phyloP scores from a whole-genome alignment of 805 yeast genomes.

The Barnettozyma pratensis region DNA sequence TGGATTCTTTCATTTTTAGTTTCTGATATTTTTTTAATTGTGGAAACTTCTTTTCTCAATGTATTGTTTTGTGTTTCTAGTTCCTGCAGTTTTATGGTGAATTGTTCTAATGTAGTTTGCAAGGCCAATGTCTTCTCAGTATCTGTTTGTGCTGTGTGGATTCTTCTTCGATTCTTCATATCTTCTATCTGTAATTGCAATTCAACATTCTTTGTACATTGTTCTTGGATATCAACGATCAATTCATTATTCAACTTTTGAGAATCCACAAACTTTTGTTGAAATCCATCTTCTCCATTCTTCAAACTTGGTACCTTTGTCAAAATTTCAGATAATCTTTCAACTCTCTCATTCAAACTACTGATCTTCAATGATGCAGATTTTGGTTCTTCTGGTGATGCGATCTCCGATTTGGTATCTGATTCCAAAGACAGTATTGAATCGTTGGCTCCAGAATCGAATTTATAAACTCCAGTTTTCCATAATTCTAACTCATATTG shows the following conservation, averaged over 20 bases:
- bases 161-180: constrained; percentile 28
- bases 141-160: constrained; percentile 13
- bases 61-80: constrained; percentile 57
- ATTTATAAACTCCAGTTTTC: constrained; percentile 16
- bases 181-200: constrained; percentile 39
- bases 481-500: constrained; percentile 21
- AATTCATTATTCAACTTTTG: constrained; percentile 17
- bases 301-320: constrained; percentile 10
- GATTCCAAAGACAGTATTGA: not conserved
- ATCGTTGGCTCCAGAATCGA: not conserved
- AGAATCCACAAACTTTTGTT: constrained; percentile 14
- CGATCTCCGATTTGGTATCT: not conserved
- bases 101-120: constrained; percentile 52
- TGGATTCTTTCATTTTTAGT: constrained; percentile 53
- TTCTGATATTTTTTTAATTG: constrained; percentile 52
- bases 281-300: not conserved
- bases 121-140: constrained; percentile 47
- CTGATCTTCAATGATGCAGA: not conserved
- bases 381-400: not conserved
- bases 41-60: constrained; percentile 49
- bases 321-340: constrained; percentile 14
- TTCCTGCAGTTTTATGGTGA: constrained; percentile 54
- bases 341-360: constrained; percentile 9
- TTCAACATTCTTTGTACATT: constrained; percentile 28
- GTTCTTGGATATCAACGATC: constrained; percentile 22